These are phyloP conservation scores for Linnemannia hyalina DNA, from an alignment of 192 early-diverging fungal genomes.

Conservation along the genomic window DNA sequence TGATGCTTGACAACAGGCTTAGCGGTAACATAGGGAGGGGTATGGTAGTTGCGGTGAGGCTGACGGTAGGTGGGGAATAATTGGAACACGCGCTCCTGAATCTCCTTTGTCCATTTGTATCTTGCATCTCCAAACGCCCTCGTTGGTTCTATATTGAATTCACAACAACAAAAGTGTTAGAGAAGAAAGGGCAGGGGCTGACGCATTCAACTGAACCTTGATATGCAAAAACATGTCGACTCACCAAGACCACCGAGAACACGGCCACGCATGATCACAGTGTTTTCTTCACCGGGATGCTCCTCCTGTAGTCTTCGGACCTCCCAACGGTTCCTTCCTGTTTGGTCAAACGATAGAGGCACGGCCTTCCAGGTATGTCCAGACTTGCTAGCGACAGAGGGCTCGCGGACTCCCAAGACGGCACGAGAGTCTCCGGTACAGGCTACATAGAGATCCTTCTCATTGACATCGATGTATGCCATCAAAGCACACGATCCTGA, in stretches of 20 bases:
- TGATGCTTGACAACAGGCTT: conserved; percentile 78
- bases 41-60: conserved; percentile 59
- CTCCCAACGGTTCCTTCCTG: conserved; percentile 68
- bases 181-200: neutral
- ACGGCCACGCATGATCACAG: conserved; percentile 69
- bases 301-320: conserved; percentile 69
- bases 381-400: conserved; percentile 10
- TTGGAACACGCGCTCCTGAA: conserved; percentile 51
- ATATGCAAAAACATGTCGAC: neutral
- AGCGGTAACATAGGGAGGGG: conserved; percentile 86
- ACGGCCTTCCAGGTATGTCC: conserved; percentile 61
- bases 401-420: conserved; percentile 56
- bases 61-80: conserved; percentile 55
- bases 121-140: conserved; percentile 78
- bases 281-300: conserved; percentile 80
- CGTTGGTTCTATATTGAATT: conserved; percentile 54
- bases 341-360: conserved; percentile 76
- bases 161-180: neutral
- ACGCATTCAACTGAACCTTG: neutral
- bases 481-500: conserved; percentile 68
- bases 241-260: conserved; percentile 68
- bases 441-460: conserved; percentile 64
- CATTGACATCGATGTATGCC: conserved; percentile 63
- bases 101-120: conserved; percentile 58
- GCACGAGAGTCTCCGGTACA: conserved; percentile 69